Base-by-base conservation (phyloP, 2,329 filamentous ascomycete species). In the Dactylonectria estremocensis region DNA sequence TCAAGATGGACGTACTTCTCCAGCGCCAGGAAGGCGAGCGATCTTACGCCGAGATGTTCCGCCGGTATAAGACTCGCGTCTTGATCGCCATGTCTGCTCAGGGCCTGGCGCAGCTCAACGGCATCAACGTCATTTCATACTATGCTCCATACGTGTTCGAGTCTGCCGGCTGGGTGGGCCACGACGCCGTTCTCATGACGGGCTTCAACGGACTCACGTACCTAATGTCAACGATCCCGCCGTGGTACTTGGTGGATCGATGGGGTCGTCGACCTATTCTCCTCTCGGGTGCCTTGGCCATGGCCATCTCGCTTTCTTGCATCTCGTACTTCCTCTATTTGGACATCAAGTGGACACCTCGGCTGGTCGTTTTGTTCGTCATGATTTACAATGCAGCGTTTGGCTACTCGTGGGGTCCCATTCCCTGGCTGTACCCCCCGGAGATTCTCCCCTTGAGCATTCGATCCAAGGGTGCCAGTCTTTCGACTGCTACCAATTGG, bases 71-170 rank as follows among this genome's bases (percentile, higher is more conserved):
- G 78, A 96, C 93, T 76, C 94, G 96, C 60, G 95, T 98, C 72
- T 94, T 98, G 78, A 98, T 98, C 79, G 96, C 96, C 82, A 98
- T 98, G 96, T 98, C 95, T 37, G 96, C 96, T 4, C 96, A 98
- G 82, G 95, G 92, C 6, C 89, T 99, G 72, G 96, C 96, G 31
- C 96, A 99, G 82, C 90, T 99, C 61, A 98, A 98, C 83, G 96
- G 96, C 72, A 99, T 99, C 85, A 99, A 99, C 82, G 96, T 99
- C 79, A 99, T 99, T 71, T 98, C 95, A 1, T 99, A 98, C 86
- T 99, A 99, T 79, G 96, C 96, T 1, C 96, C 96, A 0, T 90
- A 97, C 63, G 95, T 98, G 16, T 98, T 99, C 77, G 95, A 98
- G 82, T 95, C 95, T 67, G 96, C 96, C 43, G 95, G 96, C n/a